Conservation (phyloP, 441 rosid species). For the Populus hybrid region DNA sequence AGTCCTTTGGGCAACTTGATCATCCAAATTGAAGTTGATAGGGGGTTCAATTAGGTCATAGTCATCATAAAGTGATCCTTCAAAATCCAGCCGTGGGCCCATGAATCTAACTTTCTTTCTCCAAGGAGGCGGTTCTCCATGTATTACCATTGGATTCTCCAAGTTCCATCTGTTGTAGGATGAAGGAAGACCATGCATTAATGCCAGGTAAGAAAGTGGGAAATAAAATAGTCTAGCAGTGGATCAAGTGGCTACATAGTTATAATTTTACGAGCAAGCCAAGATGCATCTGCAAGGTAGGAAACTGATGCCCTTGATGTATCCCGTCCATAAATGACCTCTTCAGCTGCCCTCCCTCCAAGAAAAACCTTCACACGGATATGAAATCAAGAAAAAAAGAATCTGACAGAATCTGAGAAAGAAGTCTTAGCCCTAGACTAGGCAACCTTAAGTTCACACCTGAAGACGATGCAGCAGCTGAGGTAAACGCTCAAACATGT, state of each 20-base stretch:
- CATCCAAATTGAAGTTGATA: slow-evolving; percentile 81
- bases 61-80: slow-evolving; percentile 86
- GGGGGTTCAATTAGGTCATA: slow-evolving; percentile 74
- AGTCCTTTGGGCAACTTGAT: slow-evolving; percentile 68
- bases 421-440: slow-evolving; percentile 6
- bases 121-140: slow-evolving; percentile 94
- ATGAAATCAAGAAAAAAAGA: not conserved
- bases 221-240: slow-evolving; percentile 16
- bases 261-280: slow-evolving; percentile 94
- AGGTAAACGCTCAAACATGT: slow-evolving; percentile 87
- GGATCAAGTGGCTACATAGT: slow-evolving; percentile 50
- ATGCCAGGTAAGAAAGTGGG: slow-evolving; percentile 5
- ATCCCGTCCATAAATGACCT: slow-evolving; percentile 83
- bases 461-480: slow-evolving; percentile 92
- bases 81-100: slow-evolving; percentile 91
- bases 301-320: slow-evolving; percentile 79
- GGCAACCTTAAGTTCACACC: slow-evolving; percentile 39
- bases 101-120: slow-evolving; percentile 66
- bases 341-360: slow-evolving; percentile 98
- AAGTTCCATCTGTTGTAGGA: slow-evolving; percentile 74
- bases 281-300: slow-evolving; percentile 90
- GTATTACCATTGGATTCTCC: slow-evolving; percentile 91
- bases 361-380: slow-evolving; percentile 55
- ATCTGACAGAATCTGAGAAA: not conserved
- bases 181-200: slow-evolving; percentile 10